These are phyloP conservation scores for Mucor velutinosus DNA, from an alignment of 371 early-diverging fungal genomes.

Conservation along the genomic window DNA sequence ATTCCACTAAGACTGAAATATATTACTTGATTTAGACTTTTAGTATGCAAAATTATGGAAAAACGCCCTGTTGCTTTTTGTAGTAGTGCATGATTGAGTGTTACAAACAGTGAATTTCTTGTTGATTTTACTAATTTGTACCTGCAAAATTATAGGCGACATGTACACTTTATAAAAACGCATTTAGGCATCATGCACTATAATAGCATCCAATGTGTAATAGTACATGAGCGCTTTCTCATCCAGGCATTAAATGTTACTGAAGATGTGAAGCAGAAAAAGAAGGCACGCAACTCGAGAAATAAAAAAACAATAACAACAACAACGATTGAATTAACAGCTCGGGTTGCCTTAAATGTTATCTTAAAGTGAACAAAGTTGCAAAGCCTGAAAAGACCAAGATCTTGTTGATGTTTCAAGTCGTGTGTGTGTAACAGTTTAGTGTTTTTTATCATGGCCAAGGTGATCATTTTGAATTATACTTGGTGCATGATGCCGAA, in stretches of 20 bases:
- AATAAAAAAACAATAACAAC: not conserved
- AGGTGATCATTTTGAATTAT: constrained; percentile 1
- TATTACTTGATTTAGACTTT: not conserved
- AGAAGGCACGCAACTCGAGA: not conserved
- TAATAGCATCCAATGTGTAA: not conserved
- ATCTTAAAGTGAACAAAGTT: not conserved
- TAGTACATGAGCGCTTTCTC: not conserved
- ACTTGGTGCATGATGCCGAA: not conserved
- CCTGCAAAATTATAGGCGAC: not conserved
- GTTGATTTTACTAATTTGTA: not conserved
- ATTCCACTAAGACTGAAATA: not conserved
- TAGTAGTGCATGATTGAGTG: not conserved
- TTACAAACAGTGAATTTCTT: not conserved
- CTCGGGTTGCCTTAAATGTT: not conserved
- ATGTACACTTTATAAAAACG: not conserved
- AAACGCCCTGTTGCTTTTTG: not conserved
- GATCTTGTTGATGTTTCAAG: not conserved
- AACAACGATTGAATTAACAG: not conserved
- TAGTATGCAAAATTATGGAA: not conserved
- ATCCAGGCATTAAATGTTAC: not conserved
- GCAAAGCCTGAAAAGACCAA: not conserved
- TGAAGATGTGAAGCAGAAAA: not conserved
- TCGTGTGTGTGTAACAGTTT: not conserved
- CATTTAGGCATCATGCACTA: not conserved
- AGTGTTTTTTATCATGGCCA: not conserved